phyloP scores from a whole-genome alignment of 225 moss, liverwort and hornwort species.

The Anthoceros angustus region DNA sequence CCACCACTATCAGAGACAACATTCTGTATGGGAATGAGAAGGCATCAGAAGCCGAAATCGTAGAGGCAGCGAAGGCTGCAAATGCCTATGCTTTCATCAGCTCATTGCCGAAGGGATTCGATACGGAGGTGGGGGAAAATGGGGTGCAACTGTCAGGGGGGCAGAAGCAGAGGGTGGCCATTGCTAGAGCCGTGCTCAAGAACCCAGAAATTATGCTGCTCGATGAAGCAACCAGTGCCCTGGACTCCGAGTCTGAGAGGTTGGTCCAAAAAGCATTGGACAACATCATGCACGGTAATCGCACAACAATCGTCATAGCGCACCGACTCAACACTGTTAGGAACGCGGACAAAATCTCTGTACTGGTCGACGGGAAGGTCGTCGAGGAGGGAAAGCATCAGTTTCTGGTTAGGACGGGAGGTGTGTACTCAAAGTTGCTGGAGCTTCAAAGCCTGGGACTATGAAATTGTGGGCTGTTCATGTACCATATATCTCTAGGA shows the following conservation, averaged over 20 bases:
- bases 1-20: slow-evolving; percentile 28
- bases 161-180: slow-evolving; percentile 45
- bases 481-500: no score
- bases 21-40: slow-evolving; percentile 32
- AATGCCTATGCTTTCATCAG: slow-evolving; percentile 38
- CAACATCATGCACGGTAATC: slow-evolving; percentile 27
- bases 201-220: slow-evolving; percentile 35
- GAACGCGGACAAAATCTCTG: neutral
- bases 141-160: slow-evolving; percentile 44
- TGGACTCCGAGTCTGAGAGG: slow-evolving; percentile 33
- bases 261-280: slow-evolving; percentile 39
- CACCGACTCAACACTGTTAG: neutral
- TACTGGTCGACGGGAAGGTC: neutral
- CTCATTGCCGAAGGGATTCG: slow-evolving; percentile 22
- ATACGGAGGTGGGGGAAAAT: slow-evolving; percentile 36
- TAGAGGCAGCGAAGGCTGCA: slow-evolving; percentile 29
- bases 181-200: slow-evolving; percentile 42
- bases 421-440: neutral
- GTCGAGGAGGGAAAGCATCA: neutral
- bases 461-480: no score
- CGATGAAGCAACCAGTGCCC: slow-evolving; percentile 40
- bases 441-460: no score
- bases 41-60: slow-evolving; percentile 29
- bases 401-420: neutral
- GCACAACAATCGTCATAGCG: slow-evolving; percentile 16